These are phyloP conservation scores for Salvia miltiorrhiza DNA, from an alignment of 257 asterid species.

Conservation along the genomic window DNA sequence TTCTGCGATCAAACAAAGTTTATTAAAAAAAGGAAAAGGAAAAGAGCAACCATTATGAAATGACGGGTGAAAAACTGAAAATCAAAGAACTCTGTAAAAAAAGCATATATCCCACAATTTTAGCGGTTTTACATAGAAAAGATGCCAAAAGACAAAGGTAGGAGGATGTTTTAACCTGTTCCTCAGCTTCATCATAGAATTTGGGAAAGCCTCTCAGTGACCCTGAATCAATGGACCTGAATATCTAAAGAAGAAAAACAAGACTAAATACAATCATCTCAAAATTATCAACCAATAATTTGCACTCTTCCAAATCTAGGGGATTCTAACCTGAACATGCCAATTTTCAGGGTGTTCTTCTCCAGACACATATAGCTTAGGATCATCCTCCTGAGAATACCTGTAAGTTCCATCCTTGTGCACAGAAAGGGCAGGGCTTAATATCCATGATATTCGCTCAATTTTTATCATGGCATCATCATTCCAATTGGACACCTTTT, in stretches of 20 bases:
- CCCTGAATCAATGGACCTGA: constrained; percentile 94
- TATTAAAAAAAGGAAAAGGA: neutral
- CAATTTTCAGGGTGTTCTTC: constrained; percentile 72
- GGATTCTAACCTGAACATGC: constrained; percentile 78
- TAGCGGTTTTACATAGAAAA: constrained; percentile 8
- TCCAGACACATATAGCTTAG: constrained; percentile 47
- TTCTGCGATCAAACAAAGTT: constrained; percentile 41
- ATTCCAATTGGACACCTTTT: constrained; percentile 61
- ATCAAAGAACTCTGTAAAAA: neutral
- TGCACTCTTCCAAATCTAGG: constrained; percentile 17
- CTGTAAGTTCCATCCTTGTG: constrained; percentile 46
- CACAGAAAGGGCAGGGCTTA: constrained; percentile 59
- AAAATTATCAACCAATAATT: constrained; percentile 23
- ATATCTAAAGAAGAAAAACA: constrained; percentile 49
- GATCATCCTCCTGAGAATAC: constrained; percentile 55
- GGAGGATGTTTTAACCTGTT: constrained; percentile 43
- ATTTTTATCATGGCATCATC: constrained; percentile 93
- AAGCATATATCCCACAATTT: neutral
- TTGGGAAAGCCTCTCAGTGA: constrained; percentile 82
- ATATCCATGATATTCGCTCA: constrained; percentile 93
- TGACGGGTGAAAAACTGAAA: neutral
- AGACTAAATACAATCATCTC: constrained; percentile 12
- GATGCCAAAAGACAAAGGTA: constrained; percentile 6
- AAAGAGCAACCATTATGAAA: constrained; percentile 1
- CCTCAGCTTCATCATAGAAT: constrained; percentile 44